phyloP scores from a whole-genome alignment of 306 rosid species.

The Castanea mollissima region DNA sequence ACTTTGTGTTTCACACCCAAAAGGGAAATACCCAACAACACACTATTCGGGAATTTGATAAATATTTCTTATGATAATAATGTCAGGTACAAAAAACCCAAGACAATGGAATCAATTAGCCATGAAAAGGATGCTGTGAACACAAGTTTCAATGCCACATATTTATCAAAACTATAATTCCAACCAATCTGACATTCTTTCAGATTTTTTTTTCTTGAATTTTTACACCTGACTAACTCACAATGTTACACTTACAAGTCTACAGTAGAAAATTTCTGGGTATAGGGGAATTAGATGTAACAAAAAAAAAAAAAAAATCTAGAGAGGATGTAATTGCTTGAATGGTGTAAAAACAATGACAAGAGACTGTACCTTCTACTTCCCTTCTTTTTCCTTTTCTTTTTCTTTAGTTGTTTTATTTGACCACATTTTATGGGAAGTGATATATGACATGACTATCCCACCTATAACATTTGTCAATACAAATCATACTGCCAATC shows the following conservation, averaged over 20 bases:
- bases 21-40: too few relatives aligned
- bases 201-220: neutral
- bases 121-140: neutral
- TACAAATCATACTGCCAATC: constrained; percentile 30
- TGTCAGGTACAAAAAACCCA: too few relatives aligned
- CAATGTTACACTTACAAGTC: neutral
- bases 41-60: too few relatives aligned
- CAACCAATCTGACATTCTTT: neutral
- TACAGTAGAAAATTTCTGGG: neutral
- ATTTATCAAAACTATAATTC: neutral
- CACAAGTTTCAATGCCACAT: neutral
- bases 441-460: neutral
- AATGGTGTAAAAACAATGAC: too few relatives aligned
- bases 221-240: neutral
- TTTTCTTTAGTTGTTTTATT: too few relatives aligned
- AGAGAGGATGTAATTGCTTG: neutral
- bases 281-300: neutral
- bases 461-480: neutral
- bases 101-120: neutral
- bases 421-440: neutral
- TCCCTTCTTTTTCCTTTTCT: too few relatives aligned
- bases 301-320: neutral
- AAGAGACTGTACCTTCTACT: too few relatives aligned
- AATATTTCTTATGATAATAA: too few relatives aligned
- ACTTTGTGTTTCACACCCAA: too few relatives aligned